Conservation (phyloP, 1,139 yeast species). For the Blastobotrys arbuscula region DNA sequence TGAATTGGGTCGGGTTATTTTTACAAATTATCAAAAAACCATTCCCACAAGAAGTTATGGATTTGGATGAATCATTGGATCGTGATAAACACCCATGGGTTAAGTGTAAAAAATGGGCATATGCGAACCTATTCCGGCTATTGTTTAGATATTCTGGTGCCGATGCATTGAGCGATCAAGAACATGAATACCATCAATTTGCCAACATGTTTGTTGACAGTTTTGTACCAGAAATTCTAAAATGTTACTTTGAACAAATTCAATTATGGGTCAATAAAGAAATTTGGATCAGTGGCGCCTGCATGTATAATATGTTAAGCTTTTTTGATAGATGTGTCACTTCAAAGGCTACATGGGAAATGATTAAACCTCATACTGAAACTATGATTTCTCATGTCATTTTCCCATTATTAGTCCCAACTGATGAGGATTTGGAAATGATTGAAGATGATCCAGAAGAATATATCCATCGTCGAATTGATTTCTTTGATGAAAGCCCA, state of each 20-base stretch:
- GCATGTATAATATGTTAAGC: conserved; percentile 60
- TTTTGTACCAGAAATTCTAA: conserved; percentile 69
- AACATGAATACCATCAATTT: conserved; percentile 31
- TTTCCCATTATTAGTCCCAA: conserved; percentile 72
- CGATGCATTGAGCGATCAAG: conserved; percentile 29
- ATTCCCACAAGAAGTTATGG: conserved; percentile 47
- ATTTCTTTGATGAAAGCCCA: conserved; percentile 62
- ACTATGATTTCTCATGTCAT: conserved; percentile 65
- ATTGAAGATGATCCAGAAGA: conserved; percentile 90
- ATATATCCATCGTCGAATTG: conserved; percentile 75
- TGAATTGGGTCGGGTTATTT: conserved; percentile 75
- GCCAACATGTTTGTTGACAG: conserved; percentile 35
- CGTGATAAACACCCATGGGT: conserved; percentile 52
- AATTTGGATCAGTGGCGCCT: conserved; percentile 65
- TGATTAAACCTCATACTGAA: conserved; percentile 65
- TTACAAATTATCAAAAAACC: conserved; percentile 59
- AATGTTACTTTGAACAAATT: conserved; percentile 57
- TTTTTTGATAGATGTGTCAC: conserved; percentile 68
- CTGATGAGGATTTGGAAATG: conserved; percentile 60
- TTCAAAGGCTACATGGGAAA: conserved; percentile 63
- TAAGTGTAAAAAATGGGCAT: conserved; percentile 88
- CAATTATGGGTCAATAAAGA: conserved; percentile 64
- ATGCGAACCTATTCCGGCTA: conserved; percentile 70
- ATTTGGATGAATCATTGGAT: conserved; percentile 42
- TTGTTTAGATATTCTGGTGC: conserved; percentile 65